These are phyloP conservation scores for Punica granatum DNA, from an alignment of 345 rosid genomes.

Conservation along the genomic window DNA sequence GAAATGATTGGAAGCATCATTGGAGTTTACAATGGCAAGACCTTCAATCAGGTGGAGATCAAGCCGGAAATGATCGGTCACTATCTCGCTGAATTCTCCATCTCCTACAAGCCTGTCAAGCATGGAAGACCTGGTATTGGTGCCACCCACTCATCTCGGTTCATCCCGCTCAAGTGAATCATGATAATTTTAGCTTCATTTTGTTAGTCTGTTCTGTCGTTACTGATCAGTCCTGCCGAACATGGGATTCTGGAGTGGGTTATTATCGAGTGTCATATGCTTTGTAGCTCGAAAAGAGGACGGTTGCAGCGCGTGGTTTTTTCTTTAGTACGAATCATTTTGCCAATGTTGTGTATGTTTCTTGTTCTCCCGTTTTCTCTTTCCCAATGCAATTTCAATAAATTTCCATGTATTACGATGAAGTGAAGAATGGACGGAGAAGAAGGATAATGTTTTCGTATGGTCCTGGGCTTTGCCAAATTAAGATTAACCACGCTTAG, in stretches of 20 bases:
- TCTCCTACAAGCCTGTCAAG: conserved; percentile 17
- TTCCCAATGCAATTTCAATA: too few relatives aligned
- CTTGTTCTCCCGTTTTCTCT: neutral
- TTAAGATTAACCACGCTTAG: too few relatives aligned
- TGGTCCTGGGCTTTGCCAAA: too few relatives aligned
- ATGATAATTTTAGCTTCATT: neutral
- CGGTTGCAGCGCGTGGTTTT: neutral
- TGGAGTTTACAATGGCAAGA: conserved; percentile 16
- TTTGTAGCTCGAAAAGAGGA: neutral
- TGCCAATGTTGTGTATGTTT: neutral
- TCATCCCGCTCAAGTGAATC: conserved; percentile 16
- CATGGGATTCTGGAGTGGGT: neutral
- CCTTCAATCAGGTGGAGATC: conserved; percentile 17
- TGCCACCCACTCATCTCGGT: conserved; percentile 18
- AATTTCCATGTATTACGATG: too few relatives aligned
- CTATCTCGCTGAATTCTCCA: conserved; percentile 17
- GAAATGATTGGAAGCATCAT: conserved; percentile 21
- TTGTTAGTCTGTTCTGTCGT: neutral
- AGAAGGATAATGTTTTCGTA: too few relatives aligned
- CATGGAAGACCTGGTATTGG: conserved; percentile 20
- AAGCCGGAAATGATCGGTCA: conserved; percentile 17
- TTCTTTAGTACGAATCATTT: neutral
- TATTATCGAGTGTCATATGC: neutral
- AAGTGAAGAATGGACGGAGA: too few relatives aligned
- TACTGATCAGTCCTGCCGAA: neutral